Percentiles rank a stretch among this genome's conserved stretches.
Evolutionary conservation across 257 asterid species (phyloP).

Genomic region (Nicotiana noctiflora): DNA sequence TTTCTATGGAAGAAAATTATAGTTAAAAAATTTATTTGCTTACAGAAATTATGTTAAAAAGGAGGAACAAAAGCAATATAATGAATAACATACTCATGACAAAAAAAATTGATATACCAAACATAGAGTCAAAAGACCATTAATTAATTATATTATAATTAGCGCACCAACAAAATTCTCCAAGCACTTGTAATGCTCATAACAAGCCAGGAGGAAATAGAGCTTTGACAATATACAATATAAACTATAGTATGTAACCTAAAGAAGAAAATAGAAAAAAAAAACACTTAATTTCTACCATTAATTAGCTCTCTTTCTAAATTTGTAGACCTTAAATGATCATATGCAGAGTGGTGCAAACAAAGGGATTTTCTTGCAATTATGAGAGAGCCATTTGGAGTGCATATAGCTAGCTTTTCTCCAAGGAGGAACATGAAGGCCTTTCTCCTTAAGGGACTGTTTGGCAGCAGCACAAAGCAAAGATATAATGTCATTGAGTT

Average conservation of each 20-base stretch:
- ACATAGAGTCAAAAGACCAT: no score
- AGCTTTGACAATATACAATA: not conserved
- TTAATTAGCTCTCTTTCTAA: not conserved
- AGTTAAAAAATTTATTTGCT: not conserved
- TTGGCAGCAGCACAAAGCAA: slow-evolving; percentile 49
- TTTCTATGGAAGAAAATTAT: no score
- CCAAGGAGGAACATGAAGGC: slow-evolving; percentile 62
- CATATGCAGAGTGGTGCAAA: slow-evolving; percentile 2
- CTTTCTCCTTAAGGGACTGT: slow-evolving; percentile 47
- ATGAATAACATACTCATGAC: not conserved
- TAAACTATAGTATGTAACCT: not conserved
- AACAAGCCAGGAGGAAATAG: not conserved
- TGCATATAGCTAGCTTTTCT: slow-evolving; percentile 45
- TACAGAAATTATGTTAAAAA: not conserved
- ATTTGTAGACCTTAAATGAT: not conserved
- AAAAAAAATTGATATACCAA: no score
- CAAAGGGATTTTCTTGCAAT: slow-evolving; percentile 26
- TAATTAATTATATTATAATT: no score
- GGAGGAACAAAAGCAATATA: not conserved
- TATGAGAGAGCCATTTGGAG: slow-evolving; percentile 51
- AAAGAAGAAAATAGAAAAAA: not conserved
- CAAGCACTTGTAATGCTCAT: slow-evolving; percentile 4
- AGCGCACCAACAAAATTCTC: not conserved
- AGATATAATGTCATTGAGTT: slow-evolving; percentile 37
- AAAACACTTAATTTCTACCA: not conserved